Evolutionary conservation across 805 yeast genomes (phyloP).

Genomic region (Myxozyma geophila): DNA sequence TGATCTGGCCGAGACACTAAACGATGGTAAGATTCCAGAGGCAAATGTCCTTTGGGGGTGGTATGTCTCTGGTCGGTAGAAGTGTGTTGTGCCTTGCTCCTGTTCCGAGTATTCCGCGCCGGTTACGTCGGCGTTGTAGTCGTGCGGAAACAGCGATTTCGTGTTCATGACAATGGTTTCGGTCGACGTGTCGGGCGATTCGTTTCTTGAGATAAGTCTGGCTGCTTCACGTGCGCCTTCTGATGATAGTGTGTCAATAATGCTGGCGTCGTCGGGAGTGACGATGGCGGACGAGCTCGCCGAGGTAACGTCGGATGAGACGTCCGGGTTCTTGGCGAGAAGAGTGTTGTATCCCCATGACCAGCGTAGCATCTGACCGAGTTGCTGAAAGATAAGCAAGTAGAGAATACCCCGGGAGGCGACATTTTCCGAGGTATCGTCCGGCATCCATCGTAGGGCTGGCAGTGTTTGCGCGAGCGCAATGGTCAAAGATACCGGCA

Average conservation of each 20-base stretch:
- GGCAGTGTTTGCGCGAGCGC: constrained; percentile 68
- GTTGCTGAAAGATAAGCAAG: constrained; percentile 65
- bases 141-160: constrained; percentile 27
- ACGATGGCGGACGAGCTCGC: constrained; percentile 1
- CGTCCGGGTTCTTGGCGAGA: constrained; percentile 44
- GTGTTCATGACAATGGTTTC: constrained; percentile 28
- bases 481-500: constrained; percentile 86
- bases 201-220: constrained; percentile 17
- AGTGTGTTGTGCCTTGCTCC: not conserved
- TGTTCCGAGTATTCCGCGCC: not conserved
- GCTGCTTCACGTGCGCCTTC: constrained; percentile 15
- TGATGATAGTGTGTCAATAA: not conserved
- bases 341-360: constrained; percentile 72
- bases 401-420: constrained; percentile 67
- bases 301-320: not conserved
- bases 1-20: constrained; percentile 20
- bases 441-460: constrained; percentile 59
- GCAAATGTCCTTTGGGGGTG: not conserved
- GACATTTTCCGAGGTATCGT: constrained; percentile 59
- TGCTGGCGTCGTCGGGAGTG: constrained; percentile 1
- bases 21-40: constrained; percentile 12
- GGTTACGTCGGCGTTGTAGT: constrained; percentile 8
- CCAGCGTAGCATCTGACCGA: constrained; percentile 70
- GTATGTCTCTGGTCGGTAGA: not conserved
- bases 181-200: constrained; percentile 6